Conservation (phyloP, 257 asterid species). For the Mitragyna speciosa region DNA sequence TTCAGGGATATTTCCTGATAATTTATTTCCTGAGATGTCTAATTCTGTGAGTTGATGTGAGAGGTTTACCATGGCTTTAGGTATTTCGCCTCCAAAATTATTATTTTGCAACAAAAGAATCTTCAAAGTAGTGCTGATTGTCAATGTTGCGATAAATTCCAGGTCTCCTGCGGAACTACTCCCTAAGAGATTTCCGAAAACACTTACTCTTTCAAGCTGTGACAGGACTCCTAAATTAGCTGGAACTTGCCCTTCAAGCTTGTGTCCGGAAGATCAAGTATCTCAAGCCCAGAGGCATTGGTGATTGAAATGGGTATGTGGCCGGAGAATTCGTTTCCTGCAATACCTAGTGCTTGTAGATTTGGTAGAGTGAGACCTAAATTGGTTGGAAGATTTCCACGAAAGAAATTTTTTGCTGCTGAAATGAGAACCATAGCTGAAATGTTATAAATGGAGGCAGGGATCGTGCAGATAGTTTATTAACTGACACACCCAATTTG, state of each 20-base stretch:
- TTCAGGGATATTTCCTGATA: conserved; percentile 32
- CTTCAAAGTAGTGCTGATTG: conserved; percentile 25
- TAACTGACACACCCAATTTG: not conserved
- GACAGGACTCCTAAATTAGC: conserved; percentile 16
- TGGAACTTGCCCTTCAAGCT: conserved; percentile 30
- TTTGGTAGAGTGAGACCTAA: conserved; percentile 20
- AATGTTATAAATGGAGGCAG: conserved; percentile 18
- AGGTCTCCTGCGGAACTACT: conserved; percentile 23
- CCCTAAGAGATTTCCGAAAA: conserved; percentile 5
- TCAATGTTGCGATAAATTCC: conserved; percentile 23
- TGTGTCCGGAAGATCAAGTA: not conserved
- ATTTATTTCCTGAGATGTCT: conserved; percentile 13
- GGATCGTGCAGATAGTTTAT: not conserved
- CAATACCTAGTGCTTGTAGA: not conserved
- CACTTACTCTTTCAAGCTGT: not conserved
- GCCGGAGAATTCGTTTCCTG: not conserved
- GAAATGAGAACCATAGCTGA: conserved; percentile 14
- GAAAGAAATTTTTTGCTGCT: conserved; percentile 9
- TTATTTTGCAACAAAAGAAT: conserved; percentile 6
- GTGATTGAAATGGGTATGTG: not conserved
- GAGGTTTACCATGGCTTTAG: conserved; percentile 30
- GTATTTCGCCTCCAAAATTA: conserved; percentile 33
- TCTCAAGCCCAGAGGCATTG: conserved; percentile 16
- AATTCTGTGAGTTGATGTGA: conserved; percentile 16
- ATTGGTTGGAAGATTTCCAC: conserved; percentile 26